phyloP scores from a whole-genome alignment of 2,329 filamentous ascomycete species.

The Cladosporium sphaerospermum region DNA sequence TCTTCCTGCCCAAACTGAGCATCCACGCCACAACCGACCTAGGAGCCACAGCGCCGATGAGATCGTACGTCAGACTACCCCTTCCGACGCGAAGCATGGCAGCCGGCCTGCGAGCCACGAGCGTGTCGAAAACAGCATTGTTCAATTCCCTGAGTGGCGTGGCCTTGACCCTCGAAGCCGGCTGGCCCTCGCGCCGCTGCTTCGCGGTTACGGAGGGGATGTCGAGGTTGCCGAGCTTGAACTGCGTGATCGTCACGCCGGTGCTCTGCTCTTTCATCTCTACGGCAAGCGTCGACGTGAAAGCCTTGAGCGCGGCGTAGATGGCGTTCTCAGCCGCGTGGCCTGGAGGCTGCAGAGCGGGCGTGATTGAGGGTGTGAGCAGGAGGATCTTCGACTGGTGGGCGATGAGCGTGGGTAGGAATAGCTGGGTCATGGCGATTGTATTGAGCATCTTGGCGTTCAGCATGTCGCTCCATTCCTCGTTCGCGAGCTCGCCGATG shows the following conservation, averaged over 20 bases:
- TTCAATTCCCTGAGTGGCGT: conserved; percentile 74
- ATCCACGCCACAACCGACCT: conserved; percentile 80
- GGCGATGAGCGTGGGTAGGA: conserved; percentile 55
- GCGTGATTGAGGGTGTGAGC: conserved; percentile 72
- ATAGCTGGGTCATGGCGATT: conserved; percentile 80
- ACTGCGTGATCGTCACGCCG: conserved; percentile 68
- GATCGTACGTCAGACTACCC: conserved; percentile 75
- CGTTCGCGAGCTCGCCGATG: conserved; percentile 76
- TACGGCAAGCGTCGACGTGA: conserved; percentile 70
- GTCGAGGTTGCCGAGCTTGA: conserved; percentile 90
- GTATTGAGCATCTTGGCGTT: conserved; percentile 89
- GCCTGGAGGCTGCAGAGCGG: conserved; percentile 72
- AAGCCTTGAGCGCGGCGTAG: conserved; percentile 80
- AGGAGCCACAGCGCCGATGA: conserved; percentile 78
- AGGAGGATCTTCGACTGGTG: conserved; percentile 63
- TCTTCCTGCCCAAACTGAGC: conserved; percentile 62
- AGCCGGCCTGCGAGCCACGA: conserved; percentile 57
- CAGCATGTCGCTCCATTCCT: conserved; percentile 80
- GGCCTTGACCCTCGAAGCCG: conserved; percentile 22
- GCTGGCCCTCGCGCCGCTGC: conserved; percentile 33
- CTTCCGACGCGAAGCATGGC: conserved; percentile 72
- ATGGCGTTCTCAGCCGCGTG: conserved; percentile 81
- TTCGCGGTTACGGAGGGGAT: conserved; percentile 56
- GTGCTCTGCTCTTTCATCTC: conserved; percentile 66
- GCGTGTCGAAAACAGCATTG: conserved; percentile 82